A percentile compares a stretch with the other conserved stretches of the same genome.
Evolutionary conservation across 768 basidiomycete species (phyloP).

Genomic region (Chalciporus sphaerocephalus): DNA sequence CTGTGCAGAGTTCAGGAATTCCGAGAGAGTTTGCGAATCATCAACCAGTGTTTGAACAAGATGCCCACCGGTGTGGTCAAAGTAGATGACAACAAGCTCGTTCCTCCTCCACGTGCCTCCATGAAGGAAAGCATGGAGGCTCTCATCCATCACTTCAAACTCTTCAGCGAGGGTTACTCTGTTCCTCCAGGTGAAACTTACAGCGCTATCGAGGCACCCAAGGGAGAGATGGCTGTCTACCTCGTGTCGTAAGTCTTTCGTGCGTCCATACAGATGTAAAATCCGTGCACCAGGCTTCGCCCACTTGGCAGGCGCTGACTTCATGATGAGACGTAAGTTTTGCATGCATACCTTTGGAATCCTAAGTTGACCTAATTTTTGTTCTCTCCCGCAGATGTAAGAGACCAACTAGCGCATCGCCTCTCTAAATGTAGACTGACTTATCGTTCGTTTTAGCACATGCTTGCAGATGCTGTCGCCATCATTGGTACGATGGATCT

Average conservation of each 20-base stretch:
- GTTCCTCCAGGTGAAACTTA: constrained; percentile 97
- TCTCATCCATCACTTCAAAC: constrained; percentile 98
- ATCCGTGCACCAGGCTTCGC: constrained; percentile 97
- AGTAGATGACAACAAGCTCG: constrained; percentile 96
- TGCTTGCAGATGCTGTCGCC: constrained; percentile 91
- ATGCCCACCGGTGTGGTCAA: constrained; percentile 91
- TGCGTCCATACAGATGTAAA: constrained; percentile 89
- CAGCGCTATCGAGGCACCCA: constrained; percentile 95
- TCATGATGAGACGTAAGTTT: constrained; percentile 90
- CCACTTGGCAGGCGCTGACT: constrained; percentile 92
- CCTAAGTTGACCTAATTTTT: constrained; percentile 3
- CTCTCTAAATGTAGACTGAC: constrained; percentile 11
- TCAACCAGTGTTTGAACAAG: constrained; percentile 93
- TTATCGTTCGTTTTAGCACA: constrained; percentile 56
- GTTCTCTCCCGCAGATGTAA: constrained; percentile 35
- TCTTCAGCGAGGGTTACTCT: constrained; percentile 95
- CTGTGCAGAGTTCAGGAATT: constrained; percentile 98
- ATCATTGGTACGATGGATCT: constrained; percentile 99
- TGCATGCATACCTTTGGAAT: not conserved
- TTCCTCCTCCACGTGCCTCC: constrained; percentile 89
- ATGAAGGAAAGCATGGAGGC: constrained; percentile 99
- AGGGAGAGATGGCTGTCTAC: constrained; percentile 99
- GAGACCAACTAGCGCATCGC: constrained; percentile 4
- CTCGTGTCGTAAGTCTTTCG: constrained; percentile 71
- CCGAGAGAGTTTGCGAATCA: constrained; percentile 88